Evolutionary conservation across 2,329 filamentous ascomycete species (phyloP), one percentile per base, ranked within the genome.

Genomic region (Cercospora nicotianae): DNA sequence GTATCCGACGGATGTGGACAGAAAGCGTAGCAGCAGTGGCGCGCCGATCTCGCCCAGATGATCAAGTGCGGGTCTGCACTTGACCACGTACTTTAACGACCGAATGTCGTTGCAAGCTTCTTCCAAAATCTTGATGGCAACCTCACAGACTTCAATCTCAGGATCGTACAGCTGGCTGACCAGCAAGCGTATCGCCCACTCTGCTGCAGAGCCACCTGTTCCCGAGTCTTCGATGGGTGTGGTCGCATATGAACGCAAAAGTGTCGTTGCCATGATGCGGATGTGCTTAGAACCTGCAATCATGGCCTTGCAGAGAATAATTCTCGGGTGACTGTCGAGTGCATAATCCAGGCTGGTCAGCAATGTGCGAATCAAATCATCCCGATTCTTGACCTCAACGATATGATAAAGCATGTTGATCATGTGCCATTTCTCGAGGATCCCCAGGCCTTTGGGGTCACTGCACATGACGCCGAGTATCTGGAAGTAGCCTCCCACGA

Each of bases 341-440:
- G 89, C 91, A 77, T 97, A 99, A 80, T 99, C 94, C 80, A 99
- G 94, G 75, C 94, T 95, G 60, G 91, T 90, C 8, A 99, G 85
- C 33, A 99, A 86, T 9, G 94, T 86, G 77, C 94, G 93, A 77
- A 98, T 93, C 67, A 99, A 84, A 78, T 99, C 95, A 57, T 94
- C 93, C 2, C 95, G 90, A 79, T 95, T 91, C 74, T 91, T 93
- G 55, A 97, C 84, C 76, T 98, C 94, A 67, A 97, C 87, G 69
- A 99, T 97, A 79, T 98, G 95, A 78, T 99, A 99, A 85, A 98
- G 96, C 93, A 99, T 99, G 80, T 98, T 98, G 81, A 97, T 94
- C 86, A 99, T 96, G 74, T 93, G 92, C 94, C 95, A 98, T 74
- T 93, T 86, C 78, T 98, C 94, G 76, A 99, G 87, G 81, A 99